These are phyloP conservation scores for Leccinum sublutescens DNA, from an alignment of 768 basidiomycete genomes.

Conservation along the genomic window DNA sequence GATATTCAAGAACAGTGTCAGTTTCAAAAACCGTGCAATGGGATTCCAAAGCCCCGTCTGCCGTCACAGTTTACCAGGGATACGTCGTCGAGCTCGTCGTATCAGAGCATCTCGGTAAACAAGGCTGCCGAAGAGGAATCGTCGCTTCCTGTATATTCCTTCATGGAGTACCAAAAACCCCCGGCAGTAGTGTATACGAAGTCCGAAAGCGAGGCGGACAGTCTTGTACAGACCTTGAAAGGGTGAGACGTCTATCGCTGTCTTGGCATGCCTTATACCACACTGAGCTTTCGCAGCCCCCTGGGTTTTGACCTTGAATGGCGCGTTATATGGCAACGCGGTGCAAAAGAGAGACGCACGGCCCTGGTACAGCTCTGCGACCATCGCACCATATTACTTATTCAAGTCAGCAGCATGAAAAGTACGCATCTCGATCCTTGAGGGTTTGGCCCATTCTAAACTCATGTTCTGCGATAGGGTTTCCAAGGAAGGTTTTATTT, in stretches of 20 bases:
- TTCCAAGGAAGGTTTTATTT: conserved; percentile 44
- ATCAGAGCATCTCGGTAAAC: neutral
- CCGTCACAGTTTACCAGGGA: conserved; percentile 1
- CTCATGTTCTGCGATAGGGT: conserved; percentile 29
- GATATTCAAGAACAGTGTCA: neutral
- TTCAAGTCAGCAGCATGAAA: conserved; percentile 50
- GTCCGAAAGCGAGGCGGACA: conserved; percentile 42
- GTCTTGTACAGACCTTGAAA: conserved; percentile 35
- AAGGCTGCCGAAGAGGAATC: conserved; percentile 2
- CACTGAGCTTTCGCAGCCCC: conserved; percentile 31
- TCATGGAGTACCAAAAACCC: conserved; percentile 27
- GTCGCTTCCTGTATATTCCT: conserved; percentile 37
- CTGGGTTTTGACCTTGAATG: conserved; percentile 55
- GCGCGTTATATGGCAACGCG: conserved; percentile 36
- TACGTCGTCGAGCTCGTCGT: conserved; percentile 3
- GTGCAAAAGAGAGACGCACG: conserved; percentile 35
- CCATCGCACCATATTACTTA: conserved; percentile 40
- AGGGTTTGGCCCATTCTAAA: neutral
- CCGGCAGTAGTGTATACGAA: conserved; percentile 41
- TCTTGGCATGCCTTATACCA: neutral
- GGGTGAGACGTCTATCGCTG: conserved; percentile 29
- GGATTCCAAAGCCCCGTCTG: neutral
- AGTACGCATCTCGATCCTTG: conserved; percentile 27
- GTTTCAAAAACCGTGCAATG: neutral
- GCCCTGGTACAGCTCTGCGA: conserved; percentile 50